phyloP scores from a whole-genome alignment of 2,329 filamentous ascomycete species.

The Colletotrichum siamense region DNA sequence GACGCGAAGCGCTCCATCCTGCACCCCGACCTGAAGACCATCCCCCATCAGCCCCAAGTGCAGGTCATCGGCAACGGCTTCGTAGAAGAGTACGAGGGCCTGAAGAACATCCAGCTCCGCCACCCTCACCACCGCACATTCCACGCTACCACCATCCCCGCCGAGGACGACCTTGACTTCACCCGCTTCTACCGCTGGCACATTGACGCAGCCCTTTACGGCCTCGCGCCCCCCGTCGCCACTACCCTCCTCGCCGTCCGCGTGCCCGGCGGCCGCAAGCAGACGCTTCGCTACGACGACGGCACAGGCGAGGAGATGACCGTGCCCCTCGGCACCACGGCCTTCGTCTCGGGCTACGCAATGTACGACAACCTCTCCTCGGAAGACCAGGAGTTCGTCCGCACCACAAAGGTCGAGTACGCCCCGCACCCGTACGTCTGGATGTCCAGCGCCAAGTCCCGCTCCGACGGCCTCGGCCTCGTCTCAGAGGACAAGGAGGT shows the following conservation, averaged over 20 bases:
- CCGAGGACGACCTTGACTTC: conserved; percentile 51
- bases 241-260: conserved; percentile 77
- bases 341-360: conserved; percentile 73
- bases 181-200: conserved; percentile 79
- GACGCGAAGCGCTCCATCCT: conserved; percentile 70
- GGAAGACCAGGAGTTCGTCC: conserved; percentile 71
- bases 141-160: conserved; percentile 68
- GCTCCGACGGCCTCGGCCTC: conserved; percentile 73
- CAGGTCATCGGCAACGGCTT: conserved; percentile 82
- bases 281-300: conserved; percentile 77
- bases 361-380: conserved; percentile 73
- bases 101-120: conserved; percentile 69
- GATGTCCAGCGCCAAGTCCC: conserved; percentile 74
- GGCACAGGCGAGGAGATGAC: conserved; percentile 68
- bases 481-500: conserved; percentile 71
- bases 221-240: conserved; percentile 74
- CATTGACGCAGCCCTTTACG: conserved; percentile 80
- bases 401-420: conserved; percentile 74
- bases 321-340: conserved; percentile 77
- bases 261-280: conserved; percentile 69
- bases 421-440: conserved; percentile 82
- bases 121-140: conserved; percentile 83
- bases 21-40: conserved; percentile 80
- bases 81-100: conserved; percentile 72
- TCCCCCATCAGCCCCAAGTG: conserved; percentile 76